Percentiles rank a stretch among this genome's conserved stretches.
Evolutionary conservation across 116 monocot genomes (phyloP).

Genomic region (Posidonia oceanica): DNA sequence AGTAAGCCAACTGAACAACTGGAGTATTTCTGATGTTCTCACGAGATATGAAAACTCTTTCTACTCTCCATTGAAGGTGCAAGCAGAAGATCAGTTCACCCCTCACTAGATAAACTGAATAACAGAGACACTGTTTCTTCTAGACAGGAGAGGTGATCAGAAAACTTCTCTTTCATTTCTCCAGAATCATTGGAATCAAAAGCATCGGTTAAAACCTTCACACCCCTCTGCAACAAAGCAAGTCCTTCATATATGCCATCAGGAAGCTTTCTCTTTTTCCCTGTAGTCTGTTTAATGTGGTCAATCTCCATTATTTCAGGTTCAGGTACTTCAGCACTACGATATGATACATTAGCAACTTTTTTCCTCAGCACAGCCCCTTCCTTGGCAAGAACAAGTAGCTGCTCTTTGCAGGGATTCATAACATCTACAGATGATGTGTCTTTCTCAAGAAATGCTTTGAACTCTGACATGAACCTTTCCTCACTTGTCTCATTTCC

Average conservation of each 20-base stretch:
- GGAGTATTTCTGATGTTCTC: no score
- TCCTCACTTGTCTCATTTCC: slow-evolving; percentile 52
- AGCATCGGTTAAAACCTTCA: slow-evolving; percentile 45
- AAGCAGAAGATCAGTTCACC: not conserved
- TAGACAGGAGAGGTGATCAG: slow-evolving; percentile 46
- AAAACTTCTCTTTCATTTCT: slow-evolving; percentile 43
- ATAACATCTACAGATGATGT: slow-evolving; percentile 22
- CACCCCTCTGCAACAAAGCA: slow-evolving; percentile 57
- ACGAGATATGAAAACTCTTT: no score
- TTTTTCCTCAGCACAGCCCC: slow-evolving; percentile 36
- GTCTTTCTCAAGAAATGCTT: slow-evolving; percentile 75
- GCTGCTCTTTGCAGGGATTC: slow-evolving; percentile 33
- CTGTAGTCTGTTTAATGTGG: slow-evolving; percentile 9
- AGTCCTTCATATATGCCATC: slow-evolving; percentile 66
- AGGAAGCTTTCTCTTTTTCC: slow-evolving; percentile 64
- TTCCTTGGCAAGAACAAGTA: slow-evolving; percentile 41
- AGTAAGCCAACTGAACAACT: no score
- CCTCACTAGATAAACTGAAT: slow-evolving; percentile 13
- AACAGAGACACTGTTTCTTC: slow-evolving; percentile 50
- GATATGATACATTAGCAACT: slow-evolving; percentile 2
- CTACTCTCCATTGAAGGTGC: no score
- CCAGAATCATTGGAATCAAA: slow-evolving; percentile 30
- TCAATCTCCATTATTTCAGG: slow-evolving; percentile 16
- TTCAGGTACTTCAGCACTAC: slow-evolving; percentile 14
- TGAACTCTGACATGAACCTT: slow-evolving; percentile 76